Base-by-base conservation (phyloP, 495 filamentous ascomycete species). In the Tuber aestivum region DNA sequence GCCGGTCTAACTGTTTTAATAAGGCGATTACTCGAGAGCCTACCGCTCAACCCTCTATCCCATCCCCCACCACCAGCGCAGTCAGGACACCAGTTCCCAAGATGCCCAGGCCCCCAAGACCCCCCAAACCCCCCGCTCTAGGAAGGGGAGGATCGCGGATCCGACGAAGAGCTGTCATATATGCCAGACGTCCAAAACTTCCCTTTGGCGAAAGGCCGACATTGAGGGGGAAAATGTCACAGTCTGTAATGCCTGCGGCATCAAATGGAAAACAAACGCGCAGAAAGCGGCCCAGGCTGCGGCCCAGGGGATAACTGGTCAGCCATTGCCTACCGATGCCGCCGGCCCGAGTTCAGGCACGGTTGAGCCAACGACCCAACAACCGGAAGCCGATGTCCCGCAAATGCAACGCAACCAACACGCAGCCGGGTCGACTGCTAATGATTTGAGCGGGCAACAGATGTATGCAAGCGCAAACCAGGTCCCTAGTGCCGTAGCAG, bases 221-320 rank as follows among this genome's bases (percentile, higher is more conserved):
- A 78, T 83, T 37, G 75, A 83, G 23, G 79, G 79, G 14, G 81
- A 83, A 71, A 79, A 81, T 40, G 81, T 81, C 40, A 83, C 82
- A n/a, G 81, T 83, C 3, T 83, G 82, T 74, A 83, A 83, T 74
- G 82, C 82, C 23, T 83, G 79, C 44, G 82, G 82, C 5, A 82
- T 83, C 21, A 82, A 83, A 68, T 83, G 78, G 82, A 83, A 83
- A 76, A 83, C 82, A 3, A 81, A 78, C 37, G 75, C 80, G 2
- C 77, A 82, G 72, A 77, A 78, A 37, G 77, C 81, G 4, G 80
- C 75, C 16, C 77, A 82, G 23, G 80, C 75, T 74, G 81, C 77
- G 23, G 41, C 77, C n/a, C 70, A 70, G 40, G 78, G 70, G 12
- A 76, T 69, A 18, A 79, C 75, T 2, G 75, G 71, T 38, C 75